Conservation (phyloP, 148 eudicot genomes). For the Amaranthus palmeri region DNA sequence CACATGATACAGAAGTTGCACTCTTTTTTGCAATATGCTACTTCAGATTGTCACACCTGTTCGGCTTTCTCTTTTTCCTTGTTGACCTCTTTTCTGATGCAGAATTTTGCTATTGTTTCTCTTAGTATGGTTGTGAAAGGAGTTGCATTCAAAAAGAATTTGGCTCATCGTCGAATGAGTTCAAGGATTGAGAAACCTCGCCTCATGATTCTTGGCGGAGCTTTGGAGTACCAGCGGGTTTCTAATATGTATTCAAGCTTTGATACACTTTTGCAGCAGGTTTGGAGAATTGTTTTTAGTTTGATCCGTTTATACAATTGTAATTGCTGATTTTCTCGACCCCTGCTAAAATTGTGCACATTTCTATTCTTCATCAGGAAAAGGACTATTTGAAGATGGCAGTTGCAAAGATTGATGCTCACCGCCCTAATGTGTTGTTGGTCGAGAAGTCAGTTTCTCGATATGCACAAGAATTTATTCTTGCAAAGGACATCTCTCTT, state of each 20-base stretch:
- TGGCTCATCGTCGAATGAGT: constrained; percentile 89
- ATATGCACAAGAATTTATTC: constrained; percentile 87
- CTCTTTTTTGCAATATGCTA: neutral
- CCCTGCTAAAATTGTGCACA: neutral
- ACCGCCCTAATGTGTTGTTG: constrained; percentile 72
- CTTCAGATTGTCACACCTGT: neutral
- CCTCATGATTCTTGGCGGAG: constrained; percentile 86
- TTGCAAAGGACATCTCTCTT: constrained; percentile 81
- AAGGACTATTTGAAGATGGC: constrained; percentile 99
- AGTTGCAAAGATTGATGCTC: constrained; percentile 89
- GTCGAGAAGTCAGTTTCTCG: constrained; percentile 98
- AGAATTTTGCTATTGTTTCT: constrained; percentile 16
- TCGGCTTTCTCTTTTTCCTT: neutral
- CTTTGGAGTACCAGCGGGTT: constrained; percentile 95
- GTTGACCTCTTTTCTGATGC: constrained; percentile 16
- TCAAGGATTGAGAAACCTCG: constrained; percentile 82
- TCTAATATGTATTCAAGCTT: constrained; percentile 79
- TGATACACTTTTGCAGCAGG: constrained; percentile 96
- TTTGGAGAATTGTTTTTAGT: constrained; percentile 16
- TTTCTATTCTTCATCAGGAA: constrained; percentile 46
- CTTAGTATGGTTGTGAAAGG: constrained; percentile 77
- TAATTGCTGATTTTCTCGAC: neutral
- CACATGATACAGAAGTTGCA: neutral
- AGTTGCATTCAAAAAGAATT: constrained; percentile 93
- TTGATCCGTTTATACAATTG: neutral